Evolutionary conservation across 805 yeast genomes (phyloP).

Genomic region (Debaryomyces hansenii): DNA sequence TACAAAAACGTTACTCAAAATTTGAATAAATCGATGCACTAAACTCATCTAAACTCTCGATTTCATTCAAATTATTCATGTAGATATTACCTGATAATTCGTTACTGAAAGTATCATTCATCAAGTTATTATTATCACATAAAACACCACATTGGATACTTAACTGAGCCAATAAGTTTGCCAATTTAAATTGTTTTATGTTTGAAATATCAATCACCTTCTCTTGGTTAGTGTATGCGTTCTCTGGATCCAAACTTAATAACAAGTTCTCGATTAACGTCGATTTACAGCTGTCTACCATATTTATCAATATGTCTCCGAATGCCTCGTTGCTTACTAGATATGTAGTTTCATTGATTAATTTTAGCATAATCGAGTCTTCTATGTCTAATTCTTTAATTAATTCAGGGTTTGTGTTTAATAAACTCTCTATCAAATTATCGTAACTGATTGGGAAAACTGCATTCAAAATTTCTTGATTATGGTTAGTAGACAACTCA

Average conservation of each 20-base stretch:
- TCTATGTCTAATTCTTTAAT: conserved; percentile 35
- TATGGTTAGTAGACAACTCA: conserved; percentile 17
- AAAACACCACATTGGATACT: conserved; percentile 63
- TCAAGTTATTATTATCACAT: conserved; percentile 41
- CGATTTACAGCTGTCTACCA: conserved; percentile 34
- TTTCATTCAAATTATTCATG: conserved; percentile 34
- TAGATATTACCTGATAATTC: conserved; percentile 37
- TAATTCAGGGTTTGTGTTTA: conserved; percentile 46
- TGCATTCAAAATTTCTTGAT: conserved; percentile 16
- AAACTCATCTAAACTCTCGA: conserved; percentile 74
- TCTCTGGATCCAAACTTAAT: conserved; percentile 21
- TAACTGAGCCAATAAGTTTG: conserved; percentile 67
- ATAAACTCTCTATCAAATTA: conserved; percentile 45
- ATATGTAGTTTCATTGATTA: conserved; percentile 47
- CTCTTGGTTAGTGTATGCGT: conserved; percentile 11
- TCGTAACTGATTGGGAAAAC: conserved; percentile 41
- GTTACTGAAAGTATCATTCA: conserved; percentile 11
- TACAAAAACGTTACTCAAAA: conserved; percentile 39
- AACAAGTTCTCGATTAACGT: conserved; percentile 36
- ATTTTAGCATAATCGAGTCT: conserved; percentile 36
- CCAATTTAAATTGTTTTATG: conserved; percentile 47
- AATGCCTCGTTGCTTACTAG: conserved; percentile 37
- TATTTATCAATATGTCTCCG: conserved; percentile 26
- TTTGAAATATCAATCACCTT: conserved; percentile 15
- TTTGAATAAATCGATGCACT: conserved; percentile 91